phyloP scores from a whole-genome alignment of 1,284 basidiomycete species.

The Marasmius fiardii region DNA sequence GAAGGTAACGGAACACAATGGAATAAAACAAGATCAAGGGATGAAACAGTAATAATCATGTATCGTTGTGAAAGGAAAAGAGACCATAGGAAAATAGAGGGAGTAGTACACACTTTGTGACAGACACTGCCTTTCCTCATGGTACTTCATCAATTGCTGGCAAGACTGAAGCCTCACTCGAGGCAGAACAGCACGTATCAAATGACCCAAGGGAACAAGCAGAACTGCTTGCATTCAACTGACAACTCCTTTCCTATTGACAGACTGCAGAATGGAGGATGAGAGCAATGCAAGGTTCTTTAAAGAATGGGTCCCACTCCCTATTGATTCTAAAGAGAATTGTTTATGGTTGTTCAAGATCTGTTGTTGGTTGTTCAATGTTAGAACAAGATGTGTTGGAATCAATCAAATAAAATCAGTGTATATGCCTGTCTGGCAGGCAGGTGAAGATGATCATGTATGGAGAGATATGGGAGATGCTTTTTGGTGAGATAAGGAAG shows the following conservation, averaged over 20 bases:
- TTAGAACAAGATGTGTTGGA: conserved; percentile 27
- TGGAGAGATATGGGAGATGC: conserved; percentile 32
- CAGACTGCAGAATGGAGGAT: conserved; percentile 48
- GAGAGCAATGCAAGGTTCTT: conserved; percentile 36
- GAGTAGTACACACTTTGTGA: too few relatives aligned
- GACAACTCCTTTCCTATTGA: conserved; percentile 29
- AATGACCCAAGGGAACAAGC: conserved; percentile 16
- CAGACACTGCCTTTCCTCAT: conserved; percentile 35
- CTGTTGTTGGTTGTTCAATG: conserved; percentile 29
- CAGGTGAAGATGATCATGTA: conserved; percentile 21
- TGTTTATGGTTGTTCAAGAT: conserved; percentile 15
- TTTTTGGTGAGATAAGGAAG: conserved; percentile 27
- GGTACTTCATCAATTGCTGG: conserved; percentile 19
- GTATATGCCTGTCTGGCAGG: conserved; percentile 33
- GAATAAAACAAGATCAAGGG: too few relatives aligned
- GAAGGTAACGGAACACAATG: too few relatives aligned
- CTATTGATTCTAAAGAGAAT: conserved; percentile 22
- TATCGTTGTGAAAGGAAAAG: too few relatives aligned
- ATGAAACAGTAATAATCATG: too few relatives aligned
- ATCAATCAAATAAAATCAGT: conserved; percentile 37
- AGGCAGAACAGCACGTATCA: conserved; percentile 24
- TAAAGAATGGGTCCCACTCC: conserved; percentile 35
- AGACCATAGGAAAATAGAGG: too few relatives aligned
- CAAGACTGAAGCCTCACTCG: conserved; percentile 31
- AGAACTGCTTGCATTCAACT: conserved; percentile 19